These are phyloP conservation scores for Chiua virens DNA, from an alignment of 768 basidiomycete species.

Conservation along the genomic window DNA sequence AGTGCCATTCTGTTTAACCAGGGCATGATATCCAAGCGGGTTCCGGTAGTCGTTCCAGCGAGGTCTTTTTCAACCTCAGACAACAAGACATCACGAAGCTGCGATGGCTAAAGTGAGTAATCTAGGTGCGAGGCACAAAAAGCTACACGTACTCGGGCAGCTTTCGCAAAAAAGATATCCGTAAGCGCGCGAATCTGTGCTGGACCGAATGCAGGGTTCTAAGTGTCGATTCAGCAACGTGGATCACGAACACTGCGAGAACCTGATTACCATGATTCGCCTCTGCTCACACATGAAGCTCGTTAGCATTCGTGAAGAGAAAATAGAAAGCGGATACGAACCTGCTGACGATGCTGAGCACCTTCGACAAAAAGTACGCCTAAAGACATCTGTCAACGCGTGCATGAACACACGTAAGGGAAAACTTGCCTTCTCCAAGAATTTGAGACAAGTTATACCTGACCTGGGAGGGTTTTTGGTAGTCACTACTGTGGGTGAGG, in stretches of 20 bases:
- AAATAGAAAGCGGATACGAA: slow-evolving; percentile 1
- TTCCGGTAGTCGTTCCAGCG: slow-evolving; percentile 9
- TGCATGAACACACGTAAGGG: not conserved
- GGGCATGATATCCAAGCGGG: slow-evolving; percentile 31
- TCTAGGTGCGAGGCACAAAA: not conserved
- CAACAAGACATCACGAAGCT: slow-evolving; percentile 54
- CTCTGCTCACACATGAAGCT: slow-evolving; percentile 6
- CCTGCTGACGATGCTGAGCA: slow-evolving; percentile 41
- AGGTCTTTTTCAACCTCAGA: slow-evolving; percentile 32
- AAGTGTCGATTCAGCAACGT: not conserved
- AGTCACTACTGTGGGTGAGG: slow-evolving; percentile 53
- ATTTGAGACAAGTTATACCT: slow-evolving; percentile 40
- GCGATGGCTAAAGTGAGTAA: not conserved
- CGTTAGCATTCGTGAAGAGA: not conserved
- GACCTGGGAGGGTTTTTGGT: slow-evolving; percentile 51
- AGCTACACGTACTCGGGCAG: slow-evolving; percentile 41
- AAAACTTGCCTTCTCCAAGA: slow-evolving; percentile 38
- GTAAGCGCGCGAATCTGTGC: slow-evolving; percentile 59
- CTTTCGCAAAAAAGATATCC: slow-evolving; percentile 55
- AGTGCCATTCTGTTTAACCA: slow-evolving; percentile 39
- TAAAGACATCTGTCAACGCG: slow-evolving; percentile 14
- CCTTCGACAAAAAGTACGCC: slow-evolving; percentile 50
- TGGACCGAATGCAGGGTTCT: slow-evolving; percentile 69
- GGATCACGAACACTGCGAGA: not conserved
- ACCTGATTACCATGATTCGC: slow-evolving; percentile 29